phyloP scores from a whole-genome alignment of 2,329 filamentous ascomycete species.

The Albophoma yamanashiensis region DNA sequence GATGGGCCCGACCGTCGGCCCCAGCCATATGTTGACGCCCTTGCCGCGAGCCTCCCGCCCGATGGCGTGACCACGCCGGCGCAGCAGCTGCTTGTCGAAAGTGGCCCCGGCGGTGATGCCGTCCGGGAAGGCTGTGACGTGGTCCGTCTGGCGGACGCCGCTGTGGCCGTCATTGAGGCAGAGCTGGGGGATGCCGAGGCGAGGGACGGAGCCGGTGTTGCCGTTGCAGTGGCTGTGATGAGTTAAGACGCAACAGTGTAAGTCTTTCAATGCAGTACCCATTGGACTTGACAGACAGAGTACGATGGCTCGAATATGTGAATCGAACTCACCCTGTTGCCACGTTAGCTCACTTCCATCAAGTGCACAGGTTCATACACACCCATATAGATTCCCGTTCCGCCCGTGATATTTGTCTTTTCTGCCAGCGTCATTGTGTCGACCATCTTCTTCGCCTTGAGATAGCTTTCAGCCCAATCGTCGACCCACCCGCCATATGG shows the following conservation, averaged over 20 bases:
- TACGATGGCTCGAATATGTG: background rate
- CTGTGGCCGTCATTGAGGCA: slow-evolving; percentile 63
- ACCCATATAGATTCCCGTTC: slow-evolving; percentile 63
- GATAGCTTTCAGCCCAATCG: slow-evolving; percentile 60
- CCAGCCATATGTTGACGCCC: slow-evolving; percentile 60
- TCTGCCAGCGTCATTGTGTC: slow-evolving; percentile 69
- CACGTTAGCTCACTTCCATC: background rate
- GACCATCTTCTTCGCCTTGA: slow-evolving; percentile 57
- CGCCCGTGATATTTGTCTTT: slow-evolving; percentile 68
- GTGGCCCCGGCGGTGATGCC: slow-evolving; percentile 71
- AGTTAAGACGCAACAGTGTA: background rate
- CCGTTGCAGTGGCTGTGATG: slow-evolving; percentile 53
- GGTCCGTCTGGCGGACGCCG: slow-evolving; percentile 62
- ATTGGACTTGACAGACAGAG: background rate
- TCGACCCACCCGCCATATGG: slow-evolving; percentile 61
- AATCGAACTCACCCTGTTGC: background rate
- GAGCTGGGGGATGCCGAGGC: slow-evolving; percentile 62
- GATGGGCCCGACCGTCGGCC: slow-evolving; percentile 59
- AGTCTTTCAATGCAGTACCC: background rate
- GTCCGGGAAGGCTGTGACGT: slow-evolving; percentile 66
- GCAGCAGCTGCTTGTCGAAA: slow-evolving; percentile 63
- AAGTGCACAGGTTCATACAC: slow-evolving; percentile 5
- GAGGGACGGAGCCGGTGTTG: slow-evolving; percentile 60
- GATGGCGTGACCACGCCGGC: slow-evolving; percentile 54
- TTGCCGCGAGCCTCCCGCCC: slow-evolving; percentile 65